These are phyloP conservation scores for Globisporangium apiculatum DNA, from an alignment of 352 stramenopile species.

Conservation along the genomic window DNA sequence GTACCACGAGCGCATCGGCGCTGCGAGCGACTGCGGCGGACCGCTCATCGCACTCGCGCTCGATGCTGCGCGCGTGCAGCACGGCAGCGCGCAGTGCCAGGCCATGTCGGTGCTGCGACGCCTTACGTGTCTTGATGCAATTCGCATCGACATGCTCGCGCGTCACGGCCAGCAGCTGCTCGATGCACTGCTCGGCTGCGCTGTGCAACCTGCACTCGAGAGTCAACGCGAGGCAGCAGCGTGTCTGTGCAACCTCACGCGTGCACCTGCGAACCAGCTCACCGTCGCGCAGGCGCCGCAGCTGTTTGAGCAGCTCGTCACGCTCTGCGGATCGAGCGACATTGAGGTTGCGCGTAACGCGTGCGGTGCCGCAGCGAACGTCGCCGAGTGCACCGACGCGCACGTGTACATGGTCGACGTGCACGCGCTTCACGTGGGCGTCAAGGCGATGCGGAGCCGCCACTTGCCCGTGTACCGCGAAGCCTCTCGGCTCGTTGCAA, in stretches of 20 bases:
- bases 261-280: slow-evolving; percentile 76
- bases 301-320: slow-evolving; percentile 62
- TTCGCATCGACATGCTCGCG: slow-evolving; percentile 77
- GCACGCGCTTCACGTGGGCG: slow-evolving; percentile 82
- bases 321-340: slow-evolving; percentile 74
- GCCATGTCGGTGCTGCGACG: slow-evolving; percentile 87
- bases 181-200: slow-evolving; percentile 37
- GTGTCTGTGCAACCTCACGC: slow-evolving; percentile 81
- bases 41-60: slow-evolving; percentile 51
- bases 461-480: slow-evolving; percentile 91
- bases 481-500: slow-evolving; percentile 84
- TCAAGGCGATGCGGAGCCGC: slow-evolving; percentile 84
- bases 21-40: slow-evolving; percentile 38
- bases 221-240: slow-evolving; percentile 87
- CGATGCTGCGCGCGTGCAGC: slow-evolving; percentile 32
- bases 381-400: slow-evolving; percentile 78
- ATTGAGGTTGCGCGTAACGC: slow-evolving; percentile 90
- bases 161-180: slow-evolving; percentile 48
- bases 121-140: slow-evolving; percentile 75
- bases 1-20: slow-evolving; percentile 58
- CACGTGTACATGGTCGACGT: slow-evolving; percentile 83
- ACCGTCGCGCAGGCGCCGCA: slow-evolving; percentile 37
- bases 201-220: slow-evolving; percentile 57
- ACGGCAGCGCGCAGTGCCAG: slow-evolving; percentile 79
- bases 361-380: slow-evolving; percentile 88